Conservation (phyloP, 805 yeast genomes). For the Nakazawaea ernobii region DNA sequence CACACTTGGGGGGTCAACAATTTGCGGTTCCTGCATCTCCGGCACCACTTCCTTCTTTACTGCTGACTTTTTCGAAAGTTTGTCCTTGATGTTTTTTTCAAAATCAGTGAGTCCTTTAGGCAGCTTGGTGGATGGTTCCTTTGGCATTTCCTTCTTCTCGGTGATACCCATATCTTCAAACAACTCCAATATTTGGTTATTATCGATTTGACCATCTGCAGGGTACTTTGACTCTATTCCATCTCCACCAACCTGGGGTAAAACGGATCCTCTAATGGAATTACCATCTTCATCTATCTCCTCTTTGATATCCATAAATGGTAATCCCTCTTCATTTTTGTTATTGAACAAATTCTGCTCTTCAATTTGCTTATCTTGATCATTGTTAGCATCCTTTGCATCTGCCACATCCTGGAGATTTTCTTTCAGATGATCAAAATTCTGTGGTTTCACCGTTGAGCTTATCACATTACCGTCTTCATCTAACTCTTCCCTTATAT, state of each 20-base stretch:
- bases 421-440: conserved; percentile 10
- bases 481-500: conserved; percentile 78
- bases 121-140: neutral
- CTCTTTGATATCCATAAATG: conserved; percentile 73
- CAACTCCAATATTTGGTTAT: conserved; percentile 25
- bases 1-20: neutral
- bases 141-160: neutral
- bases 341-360: conserved; percentile 4
- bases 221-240: conserved; percentile 12
- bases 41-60: neutral
- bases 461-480: conserved; percentile 69
- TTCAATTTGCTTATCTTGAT: neutral
- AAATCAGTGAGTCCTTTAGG: conserved; percentile 1
- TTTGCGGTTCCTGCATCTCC: neutral
- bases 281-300: conserved; percentile 78
- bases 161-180: conserved; percentile 28
- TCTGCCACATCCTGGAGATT: neutral
- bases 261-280: conserved; percentile 38
- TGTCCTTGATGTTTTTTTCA: conserved; percentile 6
- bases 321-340: conserved; percentile 42
- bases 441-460: conserved; percentile 35
- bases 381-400: neutral
- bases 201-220: conserved; percentile 17
- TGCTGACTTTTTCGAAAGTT: conserved; percentile 2
- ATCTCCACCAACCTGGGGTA: conserved; percentile 27